Evolutionary conservation across 805 yeast genomes (phyloP).

Genomic region (Yarrowia yakushimensis): DNA sequence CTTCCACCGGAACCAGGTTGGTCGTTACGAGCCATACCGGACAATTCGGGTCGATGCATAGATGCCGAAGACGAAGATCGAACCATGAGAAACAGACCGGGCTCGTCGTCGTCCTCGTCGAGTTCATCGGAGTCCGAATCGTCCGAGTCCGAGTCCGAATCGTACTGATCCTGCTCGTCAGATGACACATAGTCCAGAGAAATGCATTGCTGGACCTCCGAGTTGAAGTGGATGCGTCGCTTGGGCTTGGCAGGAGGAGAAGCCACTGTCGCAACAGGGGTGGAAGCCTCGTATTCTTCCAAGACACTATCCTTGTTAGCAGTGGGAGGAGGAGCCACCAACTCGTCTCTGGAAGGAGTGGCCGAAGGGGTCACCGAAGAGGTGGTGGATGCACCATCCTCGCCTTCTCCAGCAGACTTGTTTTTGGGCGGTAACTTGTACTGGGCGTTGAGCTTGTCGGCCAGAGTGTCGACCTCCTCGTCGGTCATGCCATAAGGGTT

Average conservation of each 20-base stretch:
- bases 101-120: conserved; percentile 55
- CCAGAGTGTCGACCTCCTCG: conserved; percentile 30
- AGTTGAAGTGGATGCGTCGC: conserved; percentile 88
- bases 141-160: conserved; percentile 26
- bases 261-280: neutral
- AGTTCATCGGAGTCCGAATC: conserved; percentile 40
- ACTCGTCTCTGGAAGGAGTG: neutral
- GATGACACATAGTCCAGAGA: conserved; percentile 51
- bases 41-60: conserved; percentile 32
- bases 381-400: neutral
- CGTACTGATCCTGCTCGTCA: conserved; percentile 28
- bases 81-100: conserved; percentile 64
- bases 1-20: neutral
- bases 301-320: neutral
- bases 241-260: conserved; percentile 36
- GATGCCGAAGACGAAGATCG: conserved; percentile 39
- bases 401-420: neutral
- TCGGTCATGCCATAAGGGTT: conserved; percentile 34
- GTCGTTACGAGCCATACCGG: conserved; percentile 18
- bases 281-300: neutral
- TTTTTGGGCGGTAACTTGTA: conserved; percentile 19
- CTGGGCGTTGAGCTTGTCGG: conserved; percentile 23
- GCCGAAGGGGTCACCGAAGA: conserved; percentile 7
- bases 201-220: conserved; percentile 90
- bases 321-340: conserved; percentile 1